Evolutionary conservation across 306 rosid genomes (phyloP), one percentile per base, ranked within the genome.

Genomic region (Dalbergia cochinchinensis): DNA sequence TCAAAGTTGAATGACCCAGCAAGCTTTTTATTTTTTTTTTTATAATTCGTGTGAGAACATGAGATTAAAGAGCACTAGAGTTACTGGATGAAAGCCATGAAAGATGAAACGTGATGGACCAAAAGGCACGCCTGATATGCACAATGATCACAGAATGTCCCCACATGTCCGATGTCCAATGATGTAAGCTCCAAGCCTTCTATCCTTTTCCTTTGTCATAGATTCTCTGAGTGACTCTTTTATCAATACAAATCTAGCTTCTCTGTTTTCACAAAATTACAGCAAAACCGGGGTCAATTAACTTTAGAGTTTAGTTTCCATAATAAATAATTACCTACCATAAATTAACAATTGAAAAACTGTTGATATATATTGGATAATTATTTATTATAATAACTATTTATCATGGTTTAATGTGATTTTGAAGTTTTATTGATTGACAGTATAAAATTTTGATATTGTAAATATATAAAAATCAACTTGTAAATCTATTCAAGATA

Each of bases 121-220:
- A 64, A 84, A 84, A 76, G 91, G 91, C 97, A 92, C 91, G 92
- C 97, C 72, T 85, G 83, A 50, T 72, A 47, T 70, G 71, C 59
- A 65, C 73, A 76, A 78, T 71, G 76, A 71, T 78, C 85, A 83
- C 89, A 83, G 55, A 85, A 42, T 69, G 90, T 84, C 89, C 91
- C 89, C 88, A 87, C 94, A 76, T 88, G 83, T 77, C 62, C 53
- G 18, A 69, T 88, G 82, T 77, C 62, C 51, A 20, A 57, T 44
- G 80, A 65, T 59, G 53, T 69, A 78, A 77, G 26, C 33, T 39
- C 48, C 67, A 44, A 71, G 78, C 59, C 76, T 35, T 59, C 31
- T 33, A 65, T 58, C 55, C 5, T 58, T 65, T 42, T 44, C 20
- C 76, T 62, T 76, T 71, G 57, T 47, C 57, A 12, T 6, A 42